Evolutionary conservation across 108 stramenopile genomes (phyloP).

Genomic region (Pseudonitzschia multistriata): DNA sequence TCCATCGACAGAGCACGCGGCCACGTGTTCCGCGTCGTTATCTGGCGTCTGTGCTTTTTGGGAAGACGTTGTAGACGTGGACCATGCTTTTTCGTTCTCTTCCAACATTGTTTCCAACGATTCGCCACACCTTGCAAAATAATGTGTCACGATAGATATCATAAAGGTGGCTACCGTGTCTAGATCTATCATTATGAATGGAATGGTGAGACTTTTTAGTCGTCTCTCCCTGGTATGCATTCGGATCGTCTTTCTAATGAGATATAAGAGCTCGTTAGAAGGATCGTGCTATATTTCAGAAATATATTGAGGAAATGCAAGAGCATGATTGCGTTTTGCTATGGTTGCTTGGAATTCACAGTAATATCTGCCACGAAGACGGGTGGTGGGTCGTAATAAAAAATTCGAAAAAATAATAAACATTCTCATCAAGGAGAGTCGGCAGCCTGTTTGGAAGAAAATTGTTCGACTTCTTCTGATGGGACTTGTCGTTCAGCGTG

Average conservation of each 20-base stretch:
- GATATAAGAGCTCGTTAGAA: too few relatives aligned
- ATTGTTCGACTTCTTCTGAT: neutral
- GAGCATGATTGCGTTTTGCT: too few relatives aligned
- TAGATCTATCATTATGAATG: neutral
- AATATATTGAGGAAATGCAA: too few relatives aligned
- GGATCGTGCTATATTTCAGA: too few relatives aligned
- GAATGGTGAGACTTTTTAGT: neutral
- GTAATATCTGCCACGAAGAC: too few relatives aligned
- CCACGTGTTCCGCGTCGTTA: neutral
- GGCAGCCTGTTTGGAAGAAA: neutral
- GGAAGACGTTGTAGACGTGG: neutral
- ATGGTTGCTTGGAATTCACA: too few relatives aligned
- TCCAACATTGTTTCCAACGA: constrained; percentile 4
- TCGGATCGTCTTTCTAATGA: too few relatives aligned
- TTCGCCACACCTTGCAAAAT: constrained; percentile 12
- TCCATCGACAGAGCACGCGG: neutral
- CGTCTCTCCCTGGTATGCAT: neutral
- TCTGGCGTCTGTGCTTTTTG: neutral
- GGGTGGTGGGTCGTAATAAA: too few relatives aligned
- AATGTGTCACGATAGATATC: constrained; percentile 5
- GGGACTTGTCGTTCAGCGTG: neutral
- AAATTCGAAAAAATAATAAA: neutral
- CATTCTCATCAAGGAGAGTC: neutral
- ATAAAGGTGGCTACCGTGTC: constrained; percentile 7
- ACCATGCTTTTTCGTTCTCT: neutral